Conservation (phyloP, 805 yeast species). For the Blastobotrys robertii region DNA sequence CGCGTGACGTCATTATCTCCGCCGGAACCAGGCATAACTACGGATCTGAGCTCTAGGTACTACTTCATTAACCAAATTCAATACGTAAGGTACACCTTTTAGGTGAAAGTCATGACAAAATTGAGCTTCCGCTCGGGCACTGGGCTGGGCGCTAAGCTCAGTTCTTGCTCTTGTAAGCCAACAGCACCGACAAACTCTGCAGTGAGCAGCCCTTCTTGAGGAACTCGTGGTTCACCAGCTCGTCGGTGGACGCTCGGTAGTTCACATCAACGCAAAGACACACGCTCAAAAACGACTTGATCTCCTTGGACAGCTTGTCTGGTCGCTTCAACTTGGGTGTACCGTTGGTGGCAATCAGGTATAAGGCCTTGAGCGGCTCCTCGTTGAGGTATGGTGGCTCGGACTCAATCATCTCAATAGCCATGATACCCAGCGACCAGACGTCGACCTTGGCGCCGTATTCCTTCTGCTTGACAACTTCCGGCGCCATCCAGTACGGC, state of each 20-base stretch:
- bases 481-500: constrained; percentile 90
- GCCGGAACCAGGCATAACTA: no score
- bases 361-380: constrained; percentile 67
- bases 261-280: constrained; percentile 79
- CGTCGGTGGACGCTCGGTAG: constrained; percentile 66
- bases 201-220: constrained; percentile 17
- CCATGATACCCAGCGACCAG: constrained; percentile 80
- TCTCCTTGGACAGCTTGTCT: constrained; percentile 55
- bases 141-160: no score
- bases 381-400: constrained; percentile 80
- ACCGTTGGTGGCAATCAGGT: constrained; percentile 74
- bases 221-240: constrained; percentile 59
- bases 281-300: constrained; percentile 63
- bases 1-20: no score
- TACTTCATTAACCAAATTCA: not conserved
- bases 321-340: constrained; percentile 91
- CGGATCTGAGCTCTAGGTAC: no score
- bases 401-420: constrained; percentile 79
- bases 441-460: constrained; percentile 77
- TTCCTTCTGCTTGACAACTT: constrained; percentile 69
- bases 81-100: not conserved
- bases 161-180: constrained; percentile 14
- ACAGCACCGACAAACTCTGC: constrained; percentile 13
- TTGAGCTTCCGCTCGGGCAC: not conserved
- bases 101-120: not conserved